Evolutionary conservation across 2,329 filamentous ascomycete species (phyloP).

Genomic region (Coniochaeta sp.): DNA sequence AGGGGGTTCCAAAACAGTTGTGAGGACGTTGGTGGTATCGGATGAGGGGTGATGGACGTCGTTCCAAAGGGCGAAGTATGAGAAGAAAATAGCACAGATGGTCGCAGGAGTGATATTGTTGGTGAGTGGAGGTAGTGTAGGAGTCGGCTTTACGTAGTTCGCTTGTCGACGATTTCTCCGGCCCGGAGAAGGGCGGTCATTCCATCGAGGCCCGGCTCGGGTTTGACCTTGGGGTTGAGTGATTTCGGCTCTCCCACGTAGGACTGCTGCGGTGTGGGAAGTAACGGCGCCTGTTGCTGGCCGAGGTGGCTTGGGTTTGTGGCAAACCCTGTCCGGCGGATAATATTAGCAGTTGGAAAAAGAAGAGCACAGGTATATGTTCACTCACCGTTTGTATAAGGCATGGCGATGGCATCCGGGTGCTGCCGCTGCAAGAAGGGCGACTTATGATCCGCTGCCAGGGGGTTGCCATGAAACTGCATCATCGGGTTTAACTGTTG

Average conservation of each 20-base stretch:
- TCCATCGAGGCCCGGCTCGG: slow-evolving; percentile 38
- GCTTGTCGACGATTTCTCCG: slow-evolving; percentile 48
- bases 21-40: neutral
- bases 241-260: neutral
- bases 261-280: neutral
- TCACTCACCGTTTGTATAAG: slow-evolving; percentile 10
- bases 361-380: neutral
- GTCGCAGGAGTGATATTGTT: neutral
- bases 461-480: slow-evolving; percentile 5
- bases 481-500: slow-evolving; percentile 9
- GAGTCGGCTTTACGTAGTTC: slow-evolving; percentile 3
- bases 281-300: neutral
- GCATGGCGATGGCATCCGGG: neutral
- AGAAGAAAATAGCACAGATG: neutral
- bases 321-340: neutral
- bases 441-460: slow-evolving; percentile 10
- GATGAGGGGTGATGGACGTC: neutral
- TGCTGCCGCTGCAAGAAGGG: neutral
- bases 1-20: neutral
- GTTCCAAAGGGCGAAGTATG: neutral
- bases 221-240: slow-evolving; percentile 9
- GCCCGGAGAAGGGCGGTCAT: slow-evolving; percentile 52
- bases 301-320: neutral
- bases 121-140: neutral
- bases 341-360: neutral